Conservation (phyloP, 306 rosid species). For the Dryas drummondii region DNA sequence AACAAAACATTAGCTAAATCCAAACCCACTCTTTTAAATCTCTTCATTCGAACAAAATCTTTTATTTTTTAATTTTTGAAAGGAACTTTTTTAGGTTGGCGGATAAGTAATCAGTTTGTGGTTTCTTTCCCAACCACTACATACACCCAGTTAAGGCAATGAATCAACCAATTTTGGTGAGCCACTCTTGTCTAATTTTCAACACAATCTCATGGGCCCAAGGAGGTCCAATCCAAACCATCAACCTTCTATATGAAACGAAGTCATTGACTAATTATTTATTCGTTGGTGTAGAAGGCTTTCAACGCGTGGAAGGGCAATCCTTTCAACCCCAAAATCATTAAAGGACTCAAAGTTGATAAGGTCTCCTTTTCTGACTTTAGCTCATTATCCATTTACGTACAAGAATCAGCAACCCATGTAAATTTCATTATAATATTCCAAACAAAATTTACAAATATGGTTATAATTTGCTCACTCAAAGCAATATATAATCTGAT, state of each 20-base stretch:
- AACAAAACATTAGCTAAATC: too few species aligned
- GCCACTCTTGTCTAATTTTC: conserved; percentile 34
- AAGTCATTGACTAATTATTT: conserved; percentile 25
- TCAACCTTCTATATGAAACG: conserved; percentile 18
- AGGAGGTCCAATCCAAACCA: neutral
- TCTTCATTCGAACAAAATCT: too few species aligned
- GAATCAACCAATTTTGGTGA: conserved; percentile 41
- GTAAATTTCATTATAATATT: neutral
- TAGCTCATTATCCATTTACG: neutral
- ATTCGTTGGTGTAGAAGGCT: neutral
- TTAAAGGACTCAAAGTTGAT: neutral
- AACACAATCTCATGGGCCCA: conserved; percentile 12
- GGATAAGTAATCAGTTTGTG: neutral
- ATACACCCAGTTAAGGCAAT: conserved; percentile 6
- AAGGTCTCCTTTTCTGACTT: conserved; percentile 25
- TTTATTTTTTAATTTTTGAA: neutral
- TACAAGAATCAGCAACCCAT: neutral
- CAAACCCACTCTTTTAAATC: too few species aligned
- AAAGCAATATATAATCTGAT: too few species aligned
- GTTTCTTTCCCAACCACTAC: conserved; percentile 29
- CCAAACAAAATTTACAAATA: too few species aligned
- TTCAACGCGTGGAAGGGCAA: neutral
- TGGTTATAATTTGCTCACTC: too few species aligned
- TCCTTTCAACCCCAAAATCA: conserved; percentile 7
- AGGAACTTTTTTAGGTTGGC: neutral